Evolutionary conservation across 305 asterid genomes (phyloP), one percentile per base, ranked within the genome.

Genomic region (Rubia peregrina): DNA sequence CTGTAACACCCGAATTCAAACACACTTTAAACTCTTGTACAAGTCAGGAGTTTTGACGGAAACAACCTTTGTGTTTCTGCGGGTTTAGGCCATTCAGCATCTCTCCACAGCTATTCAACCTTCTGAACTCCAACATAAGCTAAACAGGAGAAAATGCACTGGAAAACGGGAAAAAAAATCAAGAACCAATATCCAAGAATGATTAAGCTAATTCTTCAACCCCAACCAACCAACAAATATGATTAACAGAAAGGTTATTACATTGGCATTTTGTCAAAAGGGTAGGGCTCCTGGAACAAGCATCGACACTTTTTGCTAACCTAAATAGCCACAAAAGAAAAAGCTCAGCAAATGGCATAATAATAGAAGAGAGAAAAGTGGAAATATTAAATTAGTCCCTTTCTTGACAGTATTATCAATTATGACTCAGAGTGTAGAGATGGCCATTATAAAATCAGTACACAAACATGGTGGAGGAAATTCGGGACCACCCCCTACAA

Each of bases 401-500:
- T 57, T 57, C 36, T 57, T 57, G 62, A 16, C 16, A 19, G 30
- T 13, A 57, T 22, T 57, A 57, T 57, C 36, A 53, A 40, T 36
- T 7, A 30, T 63, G 48, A 63, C 19, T 41, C 30, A 51, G 59
- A 13, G 55, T 48, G 53, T 3, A 48, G 53, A 3, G 22, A 51
- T 16, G 21, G 59, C 59, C n/a, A 51, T 51, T 17, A 51, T 51
- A 51, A 51, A 51, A 17, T 8, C 66, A 60, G 30, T 61, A 42
- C 36, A 62, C 49, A 62, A 75, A 43, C 56, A 70, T 21, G 4
- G 64, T 2, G 44, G 57, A 72, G 22, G 67, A 51, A 75, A 56
- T 53, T 75, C 3, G 72, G 79, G 79, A 75, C 79, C 79, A 70
- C n/a, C n/a, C 79, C 68, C 72, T 42, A 51, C 79, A 33, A 53